phyloP scores from a whole-genome alignment of 495 filamentous ascomycete genomes.

The Cudoniella acicularis region DNA sequence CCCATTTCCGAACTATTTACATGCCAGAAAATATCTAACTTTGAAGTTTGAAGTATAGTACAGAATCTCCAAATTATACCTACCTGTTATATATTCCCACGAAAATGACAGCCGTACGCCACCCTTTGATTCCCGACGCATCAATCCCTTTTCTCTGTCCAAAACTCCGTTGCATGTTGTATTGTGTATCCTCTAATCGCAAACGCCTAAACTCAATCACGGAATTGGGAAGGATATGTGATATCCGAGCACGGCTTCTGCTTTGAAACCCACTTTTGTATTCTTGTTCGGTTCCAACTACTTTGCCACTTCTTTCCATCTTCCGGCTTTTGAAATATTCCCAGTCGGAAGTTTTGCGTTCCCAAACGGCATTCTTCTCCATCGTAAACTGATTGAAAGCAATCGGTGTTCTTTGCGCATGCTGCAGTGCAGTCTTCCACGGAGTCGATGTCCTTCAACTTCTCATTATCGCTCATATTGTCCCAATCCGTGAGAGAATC shows the following conservation, averaged over 20 bases:
- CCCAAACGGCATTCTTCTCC: slow-evolving; percentile 4
- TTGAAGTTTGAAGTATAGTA: too few relatives aligned
- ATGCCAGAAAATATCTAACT: too few relatives aligned
- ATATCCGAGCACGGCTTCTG: background rate
- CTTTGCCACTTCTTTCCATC: slow-evolving; percentile 9
- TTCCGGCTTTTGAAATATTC: background rate
- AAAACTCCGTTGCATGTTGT: too few relatives aligned
- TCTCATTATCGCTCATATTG: background rate
- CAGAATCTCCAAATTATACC: too few relatives aligned
- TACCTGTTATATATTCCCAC: too few relatives aligned
- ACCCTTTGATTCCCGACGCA: too few relatives aligned
- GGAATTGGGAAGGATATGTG: slow-evolving; percentile 8
- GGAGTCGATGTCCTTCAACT: background rate
- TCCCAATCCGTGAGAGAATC: slow-evolving; percentile 5
- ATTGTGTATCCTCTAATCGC: too few relatives aligned
- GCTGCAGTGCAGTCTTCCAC: background rate
- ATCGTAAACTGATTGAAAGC: slow-evolving; percentile 3
- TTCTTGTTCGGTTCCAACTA: slow-evolving; percentile 3
- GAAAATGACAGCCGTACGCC: too few relatives aligned
- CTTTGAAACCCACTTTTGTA: slow-evolving; percentile 1
- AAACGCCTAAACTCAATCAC: too few relatives aligned
- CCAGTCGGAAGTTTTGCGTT: background rate
- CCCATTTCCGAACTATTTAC: too few relatives aligned
- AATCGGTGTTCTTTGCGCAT: slow-evolving; percentile 4
- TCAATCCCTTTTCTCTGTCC: too few relatives aligned